Evolutionary conservation across 306 rosid genomes (phyloP), one percentile per base, ranked within the genome.

Genomic region (Cucurbita ficifolia): DNA sequence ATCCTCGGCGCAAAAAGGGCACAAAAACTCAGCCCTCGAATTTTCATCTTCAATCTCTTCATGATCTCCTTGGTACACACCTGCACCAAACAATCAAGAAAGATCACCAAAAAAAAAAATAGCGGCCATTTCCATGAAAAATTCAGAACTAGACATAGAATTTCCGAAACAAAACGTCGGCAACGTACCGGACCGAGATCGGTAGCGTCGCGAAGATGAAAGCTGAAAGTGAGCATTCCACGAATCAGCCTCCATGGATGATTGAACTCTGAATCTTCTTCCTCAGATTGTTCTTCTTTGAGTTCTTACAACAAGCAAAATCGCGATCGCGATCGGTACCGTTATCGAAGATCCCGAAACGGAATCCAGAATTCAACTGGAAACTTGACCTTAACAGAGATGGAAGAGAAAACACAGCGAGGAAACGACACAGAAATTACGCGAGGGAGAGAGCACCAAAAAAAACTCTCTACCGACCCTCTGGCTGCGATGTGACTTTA

Each of bases 1-100:
- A 76, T 88, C 83, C 69, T 86, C 90, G 6, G 86, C 83, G 14
- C 94, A 88, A 73, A 84, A 86, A 40, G 94, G 94, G 60, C 94
- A 88, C 13, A 83, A 78, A 63, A 74, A 88, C 76, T 88, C 93
- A 59, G 83, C 78, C 36, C 74, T 76, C 49, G 82, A 81, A 76
- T 86, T 88, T 55, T 86, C 90, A 4, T 62, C 84, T 4, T 84
- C 88, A 3, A 51, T 50, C 42, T 84, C 90, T 33, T 84, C 90
- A 11, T 79, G 78, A 9, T 74, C 83, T 72, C 63, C 76, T 10
- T 52, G 62, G 16, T 50, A 83, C 74, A 82, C 85, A 81, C 86
- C 92, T 87, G 77, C 76, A 45, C 29, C 51, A 42, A 67, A 5
- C 33, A 43, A 24, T 5, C 49, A 38, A 36, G 5, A 71, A 5